Conservation (phyloP, 2,329 filamentous ascomycete species). For the Dendrostoma leiphaemia region DNA sequence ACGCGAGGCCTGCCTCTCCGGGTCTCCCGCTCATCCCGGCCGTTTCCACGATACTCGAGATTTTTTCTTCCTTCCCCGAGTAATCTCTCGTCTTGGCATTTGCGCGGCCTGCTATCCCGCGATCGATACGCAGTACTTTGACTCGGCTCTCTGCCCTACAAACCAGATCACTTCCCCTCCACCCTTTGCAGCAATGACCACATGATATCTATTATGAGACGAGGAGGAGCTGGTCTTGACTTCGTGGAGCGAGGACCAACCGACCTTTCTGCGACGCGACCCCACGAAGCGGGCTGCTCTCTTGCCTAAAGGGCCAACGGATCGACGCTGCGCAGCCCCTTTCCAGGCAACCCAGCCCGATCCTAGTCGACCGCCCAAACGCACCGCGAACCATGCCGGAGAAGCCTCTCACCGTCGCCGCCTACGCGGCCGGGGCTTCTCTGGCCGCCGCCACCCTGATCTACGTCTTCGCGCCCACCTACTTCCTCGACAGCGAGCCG, state of each 20-base stretch:
- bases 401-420: slow-evolving; percentile 77
- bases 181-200: background rate
- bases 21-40: background rate
- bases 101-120: no score
- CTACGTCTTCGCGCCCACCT: slow-evolving; percentile 97
- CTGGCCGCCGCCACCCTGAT: slow-evolving; percentile 92
- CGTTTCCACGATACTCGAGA: background rate
- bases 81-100: no score
- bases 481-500: slow-evolving; percentile 83
- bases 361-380: no score
- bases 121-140: background rate
- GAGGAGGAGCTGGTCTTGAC: background rate
- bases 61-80: no score
- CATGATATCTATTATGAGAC: background rate
- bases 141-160: no score
- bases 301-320: background rate
- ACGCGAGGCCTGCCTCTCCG: background rate
- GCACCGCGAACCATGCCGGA: slow-evolving; percentile 74
- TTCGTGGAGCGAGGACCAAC: background rate
- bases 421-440: slow-evolving; percentile 92
- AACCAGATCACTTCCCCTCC: no score
- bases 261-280: background rate
- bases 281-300: slow-evolving; percentile 3
- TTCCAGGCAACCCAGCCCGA: no score
- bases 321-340: background rate